phyloP scores from a whole-genome alignment of 2,329 filamentous ascomycete species.

The Dactylellina sp. region DNA sequence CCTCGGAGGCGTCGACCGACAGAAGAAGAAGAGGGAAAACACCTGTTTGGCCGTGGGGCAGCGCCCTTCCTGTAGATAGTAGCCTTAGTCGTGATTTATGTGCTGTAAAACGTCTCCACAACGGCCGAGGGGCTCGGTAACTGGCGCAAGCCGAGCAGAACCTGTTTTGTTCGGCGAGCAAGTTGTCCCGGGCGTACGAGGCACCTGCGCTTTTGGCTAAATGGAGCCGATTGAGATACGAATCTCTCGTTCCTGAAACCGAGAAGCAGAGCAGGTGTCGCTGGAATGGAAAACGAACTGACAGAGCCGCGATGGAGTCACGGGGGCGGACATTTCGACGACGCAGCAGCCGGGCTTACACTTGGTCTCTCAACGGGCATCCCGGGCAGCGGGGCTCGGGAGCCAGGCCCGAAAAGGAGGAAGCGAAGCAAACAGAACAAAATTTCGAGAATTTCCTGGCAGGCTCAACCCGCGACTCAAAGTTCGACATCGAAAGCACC shows the following conservation, averaged over 20 bases:
- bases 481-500: conserved; percentile 28
- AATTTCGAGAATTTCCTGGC: conserved; percentile 36
- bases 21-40: conserved; percentile 7
- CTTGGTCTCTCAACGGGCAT: neutral
- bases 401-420: conserved; percentile 53
- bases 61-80: conserved; percentile 40
- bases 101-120: conserved; percentile 32
- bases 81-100: conserved; percentile 40
- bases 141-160: conserved; percentile 12
- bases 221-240: conserved; percentile 20
- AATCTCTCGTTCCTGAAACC: conserved; percentile 21
- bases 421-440: conserved; percentile 53
- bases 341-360: conserved; percentile 22
- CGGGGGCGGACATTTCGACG: conserved; percentile 18
- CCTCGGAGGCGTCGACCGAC: conserved; percentile 13
- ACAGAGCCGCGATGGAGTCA: conserved; percentile 11
- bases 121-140: conserved; percentile 9
- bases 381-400: conserved; percentile 23
- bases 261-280: neutral
- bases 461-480: conserved; percentile 43
- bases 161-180: conserved; percentile 17
- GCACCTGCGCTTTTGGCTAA: conserved; percentile 43
- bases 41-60: neutral
- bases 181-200: conserved; percentile 18
- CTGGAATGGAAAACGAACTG: conserved; percentile 11